phyloP scores from a whole-genome alignment of 2,329 filamentous ascomycete genomes.

The Hypoxylon sp. region DNA sequence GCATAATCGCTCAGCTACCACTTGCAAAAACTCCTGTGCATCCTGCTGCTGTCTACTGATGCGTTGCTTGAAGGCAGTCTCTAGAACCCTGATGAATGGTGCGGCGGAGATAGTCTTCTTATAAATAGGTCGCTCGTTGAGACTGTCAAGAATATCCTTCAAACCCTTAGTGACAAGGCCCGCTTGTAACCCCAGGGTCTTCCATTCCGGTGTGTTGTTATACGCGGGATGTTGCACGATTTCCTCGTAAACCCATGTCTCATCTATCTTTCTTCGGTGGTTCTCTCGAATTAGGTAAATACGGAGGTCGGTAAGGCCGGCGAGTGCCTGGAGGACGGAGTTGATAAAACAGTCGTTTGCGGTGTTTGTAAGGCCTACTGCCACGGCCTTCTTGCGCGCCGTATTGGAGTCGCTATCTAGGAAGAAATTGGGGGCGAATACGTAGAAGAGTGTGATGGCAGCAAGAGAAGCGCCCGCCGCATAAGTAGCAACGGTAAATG shows the following conservation, averaged over 20 bases:
- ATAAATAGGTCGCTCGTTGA: slow-evolving; percentile 94
- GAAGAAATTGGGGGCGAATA: slow-evolving; percentile 97
- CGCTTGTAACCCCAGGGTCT: slow-evolving; percentile 78
- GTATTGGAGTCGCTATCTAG: slow-evolving; percentile 84
- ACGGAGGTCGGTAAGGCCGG: slow-evolving; percentile 89
- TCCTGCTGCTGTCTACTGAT: slow-evolving; percentile 97
- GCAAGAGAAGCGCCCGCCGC: slow-evolving; percentile 96
- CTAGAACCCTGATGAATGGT: slow-evolving; percentile 86
- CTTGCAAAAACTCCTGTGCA: slow-evolving; percentile 96
- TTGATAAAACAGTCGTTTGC: slow-evolving; percentile 99
- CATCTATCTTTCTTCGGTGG: slow-evolving; percentile 86
- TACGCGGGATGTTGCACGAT: slow-evolving; percentile 65
- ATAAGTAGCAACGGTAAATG: slow-evolving; percentile 88
- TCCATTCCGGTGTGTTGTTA: slow-evolving; percentile 65
- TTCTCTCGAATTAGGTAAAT: slow-evolving; percentile 93
- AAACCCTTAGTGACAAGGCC: slow-evolving; percentile 88
- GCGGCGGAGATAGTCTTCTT: slow-evolving; percentile 93
- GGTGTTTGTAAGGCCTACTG: slow-evolving; percentile 86
- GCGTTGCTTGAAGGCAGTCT: slow-evolving; percentile 87
- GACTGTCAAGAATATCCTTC: slow-evolving; percentile 90
- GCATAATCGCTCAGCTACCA: slow-evolving; percentile 90
- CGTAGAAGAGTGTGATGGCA: slow-evolving; percentile 94
- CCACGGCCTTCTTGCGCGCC: slow-evolving; percentile 82
- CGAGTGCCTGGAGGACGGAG: slow-evolving; percentile 92
- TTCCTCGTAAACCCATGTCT: slow-evolving; percentile 79